phyloP scores from a whole-genome alignment of 2,329 filamentous ascomycete species.

The Eutypa lata region DNA sequence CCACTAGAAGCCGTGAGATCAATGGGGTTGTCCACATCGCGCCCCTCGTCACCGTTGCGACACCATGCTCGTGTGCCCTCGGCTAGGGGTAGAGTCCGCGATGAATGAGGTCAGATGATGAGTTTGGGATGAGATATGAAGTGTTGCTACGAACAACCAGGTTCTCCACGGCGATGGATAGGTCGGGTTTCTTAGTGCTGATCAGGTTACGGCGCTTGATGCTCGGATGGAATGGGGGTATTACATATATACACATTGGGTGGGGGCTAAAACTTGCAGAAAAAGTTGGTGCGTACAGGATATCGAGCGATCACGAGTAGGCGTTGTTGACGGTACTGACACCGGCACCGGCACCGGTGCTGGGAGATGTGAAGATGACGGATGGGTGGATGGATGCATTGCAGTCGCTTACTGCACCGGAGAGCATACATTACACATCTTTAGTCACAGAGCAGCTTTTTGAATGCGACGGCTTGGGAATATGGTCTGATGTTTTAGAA shows the following conservation, averaged over 20 bases:
- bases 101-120: conserved; percentile 11
- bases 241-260: not conserved
- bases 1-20: conserved; percentile 23
- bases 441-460: no score
- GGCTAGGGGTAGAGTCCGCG: conserved; percentile 24
- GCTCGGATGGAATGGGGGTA: not conserved
- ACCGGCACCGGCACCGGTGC: not conserved
- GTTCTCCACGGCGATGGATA: no score
- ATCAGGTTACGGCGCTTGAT: not conserved
- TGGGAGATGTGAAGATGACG: not conserved
- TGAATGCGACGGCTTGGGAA: not conserved
- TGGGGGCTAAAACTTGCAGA: not conserved
- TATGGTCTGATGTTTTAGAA: not conserved
- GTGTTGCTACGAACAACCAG: no score
- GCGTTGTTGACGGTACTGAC: not conserved
- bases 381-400: no score
- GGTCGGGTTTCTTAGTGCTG: not conserved
- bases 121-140: not conserved
- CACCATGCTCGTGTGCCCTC: conserved; percentile 24
- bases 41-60: conserved; percentile 28
- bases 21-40: conserved; percentile 30
- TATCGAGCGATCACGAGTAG: conserved; percentile 1
- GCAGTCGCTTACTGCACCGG: not conserved
- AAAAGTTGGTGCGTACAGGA: not conserved
- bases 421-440: no score